A percentile compares a stretch with the other conserved stretches of the same genome.
phyloP scores from a whole-genome alignment of 2,329 filamentous ascomycete genomes.

The Penicillium digitatum region DNA sequence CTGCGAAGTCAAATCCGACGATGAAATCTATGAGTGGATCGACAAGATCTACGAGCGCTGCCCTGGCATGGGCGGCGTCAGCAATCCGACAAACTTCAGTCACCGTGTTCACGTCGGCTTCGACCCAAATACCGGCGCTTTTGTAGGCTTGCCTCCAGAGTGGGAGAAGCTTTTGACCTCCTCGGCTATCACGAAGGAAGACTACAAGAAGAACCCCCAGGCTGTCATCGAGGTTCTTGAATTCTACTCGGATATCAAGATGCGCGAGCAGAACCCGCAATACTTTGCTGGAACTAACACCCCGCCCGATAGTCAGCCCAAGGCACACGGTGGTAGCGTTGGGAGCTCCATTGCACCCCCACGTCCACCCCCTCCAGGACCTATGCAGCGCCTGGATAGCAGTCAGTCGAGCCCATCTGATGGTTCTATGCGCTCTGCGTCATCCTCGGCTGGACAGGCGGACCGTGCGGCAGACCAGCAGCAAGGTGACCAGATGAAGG shows the following conservation, averaged over 20 bases:
- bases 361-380: constrained; percentile 58
- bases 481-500: constrained; percentile 47
- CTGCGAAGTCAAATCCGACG: constrained; percentile 90
- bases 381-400: constrained; percentile 44
- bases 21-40: constrained; percentile 98
- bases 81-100: constrained; percentile 96
- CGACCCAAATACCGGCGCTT: constrained; percentile 89
- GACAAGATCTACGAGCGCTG: constrained; percentile 96
- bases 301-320: constrained; percentile 50
- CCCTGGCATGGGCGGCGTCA: constrained; percentile 95
- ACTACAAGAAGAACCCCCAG: constrained; percentile 95
- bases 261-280: constrained; percentile 60
- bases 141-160: constrained; percentile 88
- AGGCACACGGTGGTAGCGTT: constrained; percentile 50
- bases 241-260: constrained; percentile 66
- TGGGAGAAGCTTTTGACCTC: constrained; percentile 96
- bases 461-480: constrained; percentile 45
- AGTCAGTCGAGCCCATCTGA: constrained; percentile 37
- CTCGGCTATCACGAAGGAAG: constrained; percentile 95
- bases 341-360: constrained; percentile 63
- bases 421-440: constrained; percentile 32
- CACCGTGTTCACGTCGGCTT: constrained; percentile 97
- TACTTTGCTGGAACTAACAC: constrained; percentile 59
- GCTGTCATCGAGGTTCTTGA: constrained; percentile 65
- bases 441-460: constrained; percentile 53